Base-by-base conservation (phyloP, 257 asterid genomes). In the Scutellaria minor region DNA sequence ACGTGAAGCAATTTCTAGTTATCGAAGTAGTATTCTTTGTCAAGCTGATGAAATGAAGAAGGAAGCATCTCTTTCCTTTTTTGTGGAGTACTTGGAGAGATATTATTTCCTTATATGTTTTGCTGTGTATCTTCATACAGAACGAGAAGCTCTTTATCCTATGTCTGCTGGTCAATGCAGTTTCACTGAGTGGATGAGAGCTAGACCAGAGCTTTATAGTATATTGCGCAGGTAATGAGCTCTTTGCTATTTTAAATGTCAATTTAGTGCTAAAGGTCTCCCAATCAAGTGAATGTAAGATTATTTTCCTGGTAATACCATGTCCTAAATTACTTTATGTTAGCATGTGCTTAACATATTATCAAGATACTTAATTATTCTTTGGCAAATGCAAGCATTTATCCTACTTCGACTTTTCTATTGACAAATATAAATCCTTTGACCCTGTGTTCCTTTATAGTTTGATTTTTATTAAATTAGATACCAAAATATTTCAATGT, bases 1-100 rank as follows among this genome's bases (percentile, higher is more conserved):
- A 73, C 97, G 98, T 48, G 98, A 93, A 89, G 96, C 98, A 75
- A 93, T 93, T 84, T 95, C 92, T 71, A 68, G 82, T 73, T 93
- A 93, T 64, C 94, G 98, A 78, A 93, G 83, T 77, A 89, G 96
- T 81, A 93, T 91, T 82, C 82, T 93, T 76, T 84, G 89, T 74
- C 95, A 93, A 84, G 89, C 91, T 78, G 98, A 93, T 84, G 98
- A 93, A 85, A 93, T 91, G 98, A 91, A 91, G 89, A 85, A 81
- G 85, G 98, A 91, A 82, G 96, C 98, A 78, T 88, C 97, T 70
- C 94, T 93, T 71, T 93, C 98, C 78, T 93, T 89, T 84, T 93
- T 93, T 64, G 96, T 93, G 84, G 98, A 93, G 89, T 93, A 93
- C 83, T 79, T 93, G 84, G 98, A 93, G 85, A 91, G 98, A 93